Evolutionary conservation across 257 asterid species (phyloP).

Genomic region (Plantago ovata): DNA sequence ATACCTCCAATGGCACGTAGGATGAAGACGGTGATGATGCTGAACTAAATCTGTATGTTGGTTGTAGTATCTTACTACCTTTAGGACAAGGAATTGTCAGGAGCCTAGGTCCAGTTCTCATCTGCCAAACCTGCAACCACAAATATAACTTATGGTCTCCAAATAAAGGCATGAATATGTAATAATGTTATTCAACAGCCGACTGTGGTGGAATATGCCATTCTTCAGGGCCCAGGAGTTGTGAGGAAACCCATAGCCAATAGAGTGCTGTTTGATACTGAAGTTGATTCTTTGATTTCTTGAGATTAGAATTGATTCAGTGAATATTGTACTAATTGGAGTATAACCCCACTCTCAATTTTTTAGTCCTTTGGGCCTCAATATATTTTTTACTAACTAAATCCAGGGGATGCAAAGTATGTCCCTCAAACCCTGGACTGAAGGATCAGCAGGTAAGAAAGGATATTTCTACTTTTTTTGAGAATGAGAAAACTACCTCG

Average conservation of each 20-base stretch:
- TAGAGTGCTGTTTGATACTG: too few relatives aligned
- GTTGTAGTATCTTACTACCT: slow-evolving; percentile 89
- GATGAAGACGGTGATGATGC: slow-evolving; percentile 31
- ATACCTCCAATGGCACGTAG: slow-evolving; percentile 72
- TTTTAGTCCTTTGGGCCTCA: too few relatives aligned
- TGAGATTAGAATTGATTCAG: too few relatives aligned
- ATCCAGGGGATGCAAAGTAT: neutral
- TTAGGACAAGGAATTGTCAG: slow-evolving; percentile 80
- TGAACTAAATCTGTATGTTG: slow-evolving; percentile 78
- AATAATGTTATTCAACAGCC: slow-evolving; percentile 2
- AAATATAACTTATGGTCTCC: neutral
- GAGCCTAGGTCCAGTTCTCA: slow-evolving; percentile 94
- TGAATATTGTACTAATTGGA: too few relatives aligned
- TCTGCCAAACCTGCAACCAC: slow-evolving; percentile 83
- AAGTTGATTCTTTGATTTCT: too few relatives aligned
- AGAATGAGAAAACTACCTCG: slow-evolving; percentile 53
- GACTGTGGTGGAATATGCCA: neutral
- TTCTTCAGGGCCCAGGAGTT: too few relatives aligned
- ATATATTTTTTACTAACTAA: too few relatives aligned
- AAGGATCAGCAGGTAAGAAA: too few relatives aligned
- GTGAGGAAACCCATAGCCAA: too few relatives aligned
- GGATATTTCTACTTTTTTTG: neutral
- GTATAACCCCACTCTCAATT: too few relatives aligned
- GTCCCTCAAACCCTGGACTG: too few relatives aligned
- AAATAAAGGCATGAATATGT: neutral